phyloP scores from a whole-genome alignment of 1,139 yeast genomes.

The Kurtzmaniella quercitrusa region DNA sequence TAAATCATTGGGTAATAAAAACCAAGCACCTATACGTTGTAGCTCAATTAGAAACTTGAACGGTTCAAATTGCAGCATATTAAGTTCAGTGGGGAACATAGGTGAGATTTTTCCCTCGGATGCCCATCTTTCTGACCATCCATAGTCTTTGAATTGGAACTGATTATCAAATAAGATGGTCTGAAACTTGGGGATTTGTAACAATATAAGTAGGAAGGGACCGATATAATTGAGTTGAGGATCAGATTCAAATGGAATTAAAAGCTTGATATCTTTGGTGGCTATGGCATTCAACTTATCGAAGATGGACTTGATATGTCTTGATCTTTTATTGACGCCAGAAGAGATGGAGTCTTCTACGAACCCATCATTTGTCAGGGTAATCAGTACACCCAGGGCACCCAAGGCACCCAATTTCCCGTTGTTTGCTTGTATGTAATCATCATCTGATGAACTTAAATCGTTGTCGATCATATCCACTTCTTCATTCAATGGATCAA shows the following conservation, averaged over 20 bases:
- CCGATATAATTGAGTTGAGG: conserved; percentile 17
- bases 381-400: no score
- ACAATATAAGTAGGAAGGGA: conserved; percentile 21
- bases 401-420: no score
- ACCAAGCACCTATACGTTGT: conserved; percentile 18
- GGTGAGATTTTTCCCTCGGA: conserved; percentile 8
- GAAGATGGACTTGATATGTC: conserved; percentile 2
- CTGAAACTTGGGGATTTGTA: conserved; percentile 21
- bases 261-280: conserved; percentile 2
- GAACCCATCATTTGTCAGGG: background rate
- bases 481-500: background rate
- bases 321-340: background rate
- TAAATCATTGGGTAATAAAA: conserved; percentile 8
- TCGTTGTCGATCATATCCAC: background rate
- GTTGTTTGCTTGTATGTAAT: background rate
- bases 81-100: conserved; percentile 7
- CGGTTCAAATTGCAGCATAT: conserved; percentile 4
- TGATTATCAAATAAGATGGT: conserved; percentile 8
- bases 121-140: conserved; percentile 12
- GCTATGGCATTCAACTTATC: conserved; percentile 2
- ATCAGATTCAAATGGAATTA: background rate
- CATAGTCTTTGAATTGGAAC: conserved; percentile 11
- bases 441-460: background rate
- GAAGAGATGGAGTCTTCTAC: background rate
- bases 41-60: conserved; percentile 17